Evolutionary conservation across 371 early-diverging fungal genomes (phyloP).

Genomic region (Mortierella sp.): DNA sequence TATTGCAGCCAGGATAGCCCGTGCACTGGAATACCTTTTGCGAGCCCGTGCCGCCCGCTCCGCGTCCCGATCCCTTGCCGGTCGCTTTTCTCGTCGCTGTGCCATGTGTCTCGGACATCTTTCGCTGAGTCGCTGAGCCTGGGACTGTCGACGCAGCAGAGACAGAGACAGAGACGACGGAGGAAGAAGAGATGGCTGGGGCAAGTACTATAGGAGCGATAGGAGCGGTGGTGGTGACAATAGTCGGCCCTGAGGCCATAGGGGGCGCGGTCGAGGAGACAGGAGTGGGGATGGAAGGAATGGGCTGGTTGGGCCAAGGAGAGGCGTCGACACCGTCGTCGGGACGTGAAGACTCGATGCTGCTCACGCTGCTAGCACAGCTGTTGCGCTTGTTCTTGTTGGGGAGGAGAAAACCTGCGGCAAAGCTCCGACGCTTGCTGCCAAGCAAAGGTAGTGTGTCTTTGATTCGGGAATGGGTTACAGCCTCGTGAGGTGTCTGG

Average conservation of each 20-base stretch:
- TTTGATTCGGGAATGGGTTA: not conserved
- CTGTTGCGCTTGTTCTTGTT: constrained; percentile 42
- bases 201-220: not conserved
- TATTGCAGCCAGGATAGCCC: constrained; percentile 65
- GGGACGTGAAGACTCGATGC: constrained; percentile 34
- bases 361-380: constrained; percentile 28
- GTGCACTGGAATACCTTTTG: constrained; percentile 69
- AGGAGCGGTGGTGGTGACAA: no score
- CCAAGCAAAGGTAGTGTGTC: constrained; percentile 16
- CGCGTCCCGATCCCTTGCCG: constrained; percentile 18
- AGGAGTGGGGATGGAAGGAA: constrained; percentile 1
- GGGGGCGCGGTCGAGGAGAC: not conserved
- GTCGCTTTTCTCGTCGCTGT: constrained; percentile 11
- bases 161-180: no score
- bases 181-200: not conserved
- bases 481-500: not conserved
- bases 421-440: constrained; percentile 46
- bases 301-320: constrained; percentile 26
- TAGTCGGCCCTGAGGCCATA: not conserved
- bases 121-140: no score
- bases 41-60: constrained; percentile 12
- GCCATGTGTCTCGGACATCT: not conserved
- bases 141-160: no score
- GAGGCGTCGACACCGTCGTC: constrained; percentile 17
- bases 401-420: constrained; percentile 42